Percentiles rank a stretch among this genome's conserved stretches.
phyloP scores from a whole-genome alignment of 2,329 filamentous ascomycete species.

The Lachnellula cervina region DNA sequence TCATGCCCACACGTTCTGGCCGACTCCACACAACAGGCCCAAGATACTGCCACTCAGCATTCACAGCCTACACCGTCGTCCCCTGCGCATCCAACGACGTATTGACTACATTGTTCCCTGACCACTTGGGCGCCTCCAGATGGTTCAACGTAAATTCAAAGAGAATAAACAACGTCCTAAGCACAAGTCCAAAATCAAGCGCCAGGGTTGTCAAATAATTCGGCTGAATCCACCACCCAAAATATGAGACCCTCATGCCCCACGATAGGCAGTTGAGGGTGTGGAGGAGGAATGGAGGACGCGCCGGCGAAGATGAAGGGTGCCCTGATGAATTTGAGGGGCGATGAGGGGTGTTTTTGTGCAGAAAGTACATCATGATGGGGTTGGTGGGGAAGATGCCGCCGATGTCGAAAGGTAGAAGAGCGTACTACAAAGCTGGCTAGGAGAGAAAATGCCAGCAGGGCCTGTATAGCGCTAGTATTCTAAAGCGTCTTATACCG shows the following conservation, averaged over 20 bases:
- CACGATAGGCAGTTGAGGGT: conserved; percentile 68
- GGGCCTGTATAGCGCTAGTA: too few relatives aligned
- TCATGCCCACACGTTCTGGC: background rate
- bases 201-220: conserved; percentile 72
- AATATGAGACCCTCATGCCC: conserved; percentile 60
- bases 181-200: conserved; percentile 62
- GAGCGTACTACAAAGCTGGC: conserved; percentile 59
- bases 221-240: conserved; percentile 72
- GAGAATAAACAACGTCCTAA: conserved; percentile 67
- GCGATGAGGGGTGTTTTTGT: conserved; percentile 54
- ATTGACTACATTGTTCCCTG: conserved; percentile 45
- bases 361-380: conserved; percentile 26
- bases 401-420: conserved; percentile 68
- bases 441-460: conserved; percentile 61
- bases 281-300: conserved; percentile 54
- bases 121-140: conserved; percentile 51
- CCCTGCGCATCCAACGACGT: conserved; percentile 20
- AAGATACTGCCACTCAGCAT: conserved; percentile 16
- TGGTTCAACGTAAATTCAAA: conserved; percentile 54
- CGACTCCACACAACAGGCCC: conserved; percentile 11
- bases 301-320: conserved; percentile 23
- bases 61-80: conserved; percentile 15
- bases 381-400: conserved; percentile 33
- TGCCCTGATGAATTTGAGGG: conserved; percentile 42
- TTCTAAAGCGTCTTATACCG: too few relatives aligned